Evolutionary conservation across 208 protist genomes (phyloP).

Genomic region (Vickermania ingenoplastis): DNA sequence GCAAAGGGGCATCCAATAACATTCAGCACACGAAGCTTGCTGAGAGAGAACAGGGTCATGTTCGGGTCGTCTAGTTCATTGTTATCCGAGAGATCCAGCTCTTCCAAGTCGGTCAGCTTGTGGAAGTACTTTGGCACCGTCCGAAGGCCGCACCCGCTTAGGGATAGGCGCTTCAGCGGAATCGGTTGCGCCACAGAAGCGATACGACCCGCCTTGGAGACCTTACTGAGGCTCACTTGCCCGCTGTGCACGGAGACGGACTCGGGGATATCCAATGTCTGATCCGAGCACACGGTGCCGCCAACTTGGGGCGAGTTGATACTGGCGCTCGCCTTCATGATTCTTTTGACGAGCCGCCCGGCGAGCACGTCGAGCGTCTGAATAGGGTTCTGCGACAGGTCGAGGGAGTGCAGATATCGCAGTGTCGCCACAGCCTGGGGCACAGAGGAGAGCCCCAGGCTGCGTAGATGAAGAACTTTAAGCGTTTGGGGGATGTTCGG

Average conservation of each 20-base stretch:
- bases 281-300: background rate
- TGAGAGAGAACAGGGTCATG: slow-evolving; percentile 80
- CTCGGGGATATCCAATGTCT: background rate
- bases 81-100: slow-evolving; percentile 82
- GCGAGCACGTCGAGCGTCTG: slow-evolving; percentile 79
- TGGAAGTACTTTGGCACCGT: slow-evolving; percentile 86
- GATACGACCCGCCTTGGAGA: slow-evolving; percentile 59
- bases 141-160: slow-evolving; percentile 55
- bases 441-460: slow-evolving; percentile 49
- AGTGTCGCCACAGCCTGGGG: slow-evolving; percentile 59
- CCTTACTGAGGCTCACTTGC: slow-evolving; percentile 50
- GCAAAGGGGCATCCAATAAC: slow-evolving; percentile 80
- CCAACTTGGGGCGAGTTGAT: slow-evolving; percentile 1
- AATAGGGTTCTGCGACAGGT: slow-evolving; percentile 72
- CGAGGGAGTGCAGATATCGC: slow-evolving; percentile 39
- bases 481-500: slow-evolving; percentile 37
- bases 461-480: slow-evolving; percentile 54
- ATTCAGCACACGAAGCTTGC: slow-evolving; percentile 64
- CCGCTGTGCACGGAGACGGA: slow-evolving; percentile 10
- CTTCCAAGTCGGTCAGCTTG: slow-evolving; percentile 63
- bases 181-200: slow-evolving; percentile 49
- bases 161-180: slow-evolving; percentile 53
- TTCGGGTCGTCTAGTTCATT: slow-evolving; percentile 70
- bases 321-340: slow-evolving; percentile 15
- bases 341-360: slow-evolving; percentile 50